These are phyloP conservation scores for Dioszegia hungarica DNA, from an alignment of 768 basidiomycete species.

Conservation along the genomic window DNA sequence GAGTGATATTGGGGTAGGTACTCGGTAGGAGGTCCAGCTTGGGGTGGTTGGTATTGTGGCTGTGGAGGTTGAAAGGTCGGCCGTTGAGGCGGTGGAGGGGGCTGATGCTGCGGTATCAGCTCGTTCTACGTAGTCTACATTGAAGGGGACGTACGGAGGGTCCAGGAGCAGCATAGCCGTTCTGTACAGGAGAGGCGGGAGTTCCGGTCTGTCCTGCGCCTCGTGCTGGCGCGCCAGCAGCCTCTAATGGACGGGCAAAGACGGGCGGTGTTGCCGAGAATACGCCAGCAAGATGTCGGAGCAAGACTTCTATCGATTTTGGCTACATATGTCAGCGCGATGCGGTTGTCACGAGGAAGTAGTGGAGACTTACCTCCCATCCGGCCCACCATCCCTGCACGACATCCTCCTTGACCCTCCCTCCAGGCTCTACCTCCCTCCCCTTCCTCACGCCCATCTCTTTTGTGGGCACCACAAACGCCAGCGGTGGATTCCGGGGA, in stretches of 20 bases:
- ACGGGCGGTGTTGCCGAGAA: constrained; percentile 86
- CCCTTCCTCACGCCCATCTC: constrained; percentile 83
- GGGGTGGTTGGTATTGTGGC: too few species aligned
- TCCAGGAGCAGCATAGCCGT: background rate
- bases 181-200: background rate
- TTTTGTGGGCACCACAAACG: constrained; percentile 84
- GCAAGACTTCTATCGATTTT: constrained; percentile 66
- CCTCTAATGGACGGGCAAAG: constrained; percentile 65
- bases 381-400: constrained; percentile 73
- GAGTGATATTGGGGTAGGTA: constrained; percentile 39
- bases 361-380: constrained; percentile 61
- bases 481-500: constrained; percentile 73
- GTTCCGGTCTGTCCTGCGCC: constrained; percentile 11
- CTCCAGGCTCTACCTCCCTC: constrained; percentile 60
- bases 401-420: constrained; percentile 64
- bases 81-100: constrained; percentile 18
- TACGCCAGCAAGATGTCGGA: constrained; percentile 70
- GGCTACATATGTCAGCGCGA: constrained; percentile 54
- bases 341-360: too few species aligned
- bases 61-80: constrained; percentile 4
- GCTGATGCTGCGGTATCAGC: constrained; percentile 12
- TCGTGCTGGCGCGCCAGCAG: constrained; percentile 5
- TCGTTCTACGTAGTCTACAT: background rate
- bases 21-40: constrained; percentile 6
- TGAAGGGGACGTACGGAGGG: constrained; percentile 2